These are phyloP conservation scores for Coemansia sp. DNA, from an alignment of 192 early-diverging fungal genomes.

Conservation along the genomic window DNA sequence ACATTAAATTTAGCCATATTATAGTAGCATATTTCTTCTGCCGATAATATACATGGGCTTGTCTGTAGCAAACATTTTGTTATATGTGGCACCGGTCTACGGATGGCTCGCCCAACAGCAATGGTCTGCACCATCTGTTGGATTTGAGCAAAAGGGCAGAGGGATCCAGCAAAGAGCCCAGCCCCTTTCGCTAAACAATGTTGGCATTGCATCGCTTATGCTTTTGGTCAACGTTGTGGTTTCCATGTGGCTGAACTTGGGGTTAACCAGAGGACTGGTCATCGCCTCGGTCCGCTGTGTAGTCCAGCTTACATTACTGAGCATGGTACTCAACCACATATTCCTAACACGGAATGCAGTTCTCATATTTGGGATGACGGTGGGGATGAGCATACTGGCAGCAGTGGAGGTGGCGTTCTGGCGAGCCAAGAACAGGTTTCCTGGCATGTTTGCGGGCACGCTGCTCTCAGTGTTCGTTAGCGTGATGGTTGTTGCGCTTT, in stretches of 20 bases:
- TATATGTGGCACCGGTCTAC: neutral
- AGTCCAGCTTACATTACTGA: slow-evolving; percentile 75
- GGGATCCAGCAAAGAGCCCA: neutral
- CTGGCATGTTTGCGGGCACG: slow-evolving; percentile 66
- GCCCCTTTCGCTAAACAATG: slow-evolving; percentile 50
- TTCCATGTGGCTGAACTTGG: slow-evolving; percentile 64
- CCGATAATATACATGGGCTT: neutral
- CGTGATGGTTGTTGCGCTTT: slow-evolving; percentile 18
- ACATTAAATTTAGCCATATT: too few relatives aligned
- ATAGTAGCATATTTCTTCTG: neutral
- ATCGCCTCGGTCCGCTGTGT: slow-evolving; percentile 70
- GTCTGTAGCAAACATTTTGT: neutral
- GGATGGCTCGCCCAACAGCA: slow-evolving; percentile 13
- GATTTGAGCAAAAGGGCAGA: neutral
- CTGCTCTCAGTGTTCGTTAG: slow-evolving; percentile 41
- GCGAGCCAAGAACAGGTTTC: slow-evolving; percentile 65
- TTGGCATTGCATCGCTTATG: slow-evolving; percentile 64
- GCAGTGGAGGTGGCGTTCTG: slow-evolving; percentile 71
- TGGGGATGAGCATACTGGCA: slow-evolving; percentile 60
- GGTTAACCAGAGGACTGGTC: slow-evolving; percentile 62
- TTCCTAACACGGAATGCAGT: slow-evolving; percentile 61
- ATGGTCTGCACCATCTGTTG: slow-evolving; percentile 8
- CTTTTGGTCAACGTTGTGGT: slow-evolving; percentile 60
- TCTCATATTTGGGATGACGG: slow-evolving; percentile 61
- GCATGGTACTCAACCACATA: slow-evolving; percentile 65